These are phyloP conservation scores for Adansonia grandidieri DNA, from an alignment of 441 rosid species.

Conservation along the genomic window DNA sequence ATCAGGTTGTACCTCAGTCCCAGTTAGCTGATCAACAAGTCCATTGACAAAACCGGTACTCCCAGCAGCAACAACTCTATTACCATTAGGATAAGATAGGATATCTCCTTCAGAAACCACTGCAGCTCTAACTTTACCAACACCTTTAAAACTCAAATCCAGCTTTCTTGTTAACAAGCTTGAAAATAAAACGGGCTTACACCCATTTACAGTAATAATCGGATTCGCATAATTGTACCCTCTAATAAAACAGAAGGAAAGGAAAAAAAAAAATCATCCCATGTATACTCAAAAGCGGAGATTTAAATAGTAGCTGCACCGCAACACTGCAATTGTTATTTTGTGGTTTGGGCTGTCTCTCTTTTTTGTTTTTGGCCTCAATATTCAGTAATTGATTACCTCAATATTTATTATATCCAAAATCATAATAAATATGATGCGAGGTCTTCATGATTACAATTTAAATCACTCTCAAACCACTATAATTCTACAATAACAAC, in stretches of 20 bases:
- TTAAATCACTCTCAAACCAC: neutral
- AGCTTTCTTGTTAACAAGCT: slow-evolving; percentile 27
- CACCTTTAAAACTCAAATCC: slow-evolving; percentile 35
- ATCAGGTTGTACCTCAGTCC: slow-evolving; percentile 54
- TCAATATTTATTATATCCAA: too few relatives aligned
- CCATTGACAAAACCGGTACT: slow-evolving; percentile 22
- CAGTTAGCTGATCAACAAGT: slow-evolving; percentile 28
- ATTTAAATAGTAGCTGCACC: too few relatives aligned
- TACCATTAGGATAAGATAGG: slow-evolving; percentile 45
- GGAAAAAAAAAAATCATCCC: neutral
- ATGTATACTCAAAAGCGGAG: too few relatives aligned
- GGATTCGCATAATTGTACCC: slow-evolving; percentile 28
- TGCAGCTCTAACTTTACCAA: slow-evolving; percentile 43
- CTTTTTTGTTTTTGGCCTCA: too few relatives aligned
- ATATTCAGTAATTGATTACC: too few relatives aligned
- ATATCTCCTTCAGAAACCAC: slow-evolving; percentile 59
- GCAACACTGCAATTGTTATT: too few relatives aligned
- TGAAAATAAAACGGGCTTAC: slow-evolving; percentile 20
- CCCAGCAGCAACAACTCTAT: slow-evolving; percentile 32
- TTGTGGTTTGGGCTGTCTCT: too few relatives aligned
- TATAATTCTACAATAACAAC: neutral
- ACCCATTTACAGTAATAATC: slow-evolving; percentile 27
- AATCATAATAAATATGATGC: too few relatives aligned
- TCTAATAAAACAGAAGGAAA: slow-evolving; percentile 22
- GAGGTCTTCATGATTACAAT: too few relatives aligned